A percentile compares a stretch with the other conserved stretches of the same genome.
phyloP scores from a whole-genome alignment of 106 monocot genomes.

The Phalaenopsis equestris region DNA sequence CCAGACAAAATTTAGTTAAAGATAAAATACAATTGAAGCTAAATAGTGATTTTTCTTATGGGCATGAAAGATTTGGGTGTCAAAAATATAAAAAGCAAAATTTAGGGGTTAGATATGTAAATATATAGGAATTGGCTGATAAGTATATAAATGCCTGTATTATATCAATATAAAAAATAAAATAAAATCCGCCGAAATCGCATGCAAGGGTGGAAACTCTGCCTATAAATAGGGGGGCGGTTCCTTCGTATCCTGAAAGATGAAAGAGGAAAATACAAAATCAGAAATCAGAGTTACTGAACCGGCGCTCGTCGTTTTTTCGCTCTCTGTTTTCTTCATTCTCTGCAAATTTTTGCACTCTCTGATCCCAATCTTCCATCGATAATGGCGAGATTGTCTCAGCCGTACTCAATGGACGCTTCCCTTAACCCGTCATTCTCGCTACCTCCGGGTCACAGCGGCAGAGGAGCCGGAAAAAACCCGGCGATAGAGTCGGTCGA shows the following conservation, averaged over 20 bases:
- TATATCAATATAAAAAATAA: no score
- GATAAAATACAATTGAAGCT: no score
- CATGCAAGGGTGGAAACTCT: background rate
- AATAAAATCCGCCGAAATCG: no score
- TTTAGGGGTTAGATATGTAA: no score
- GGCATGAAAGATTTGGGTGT: no score
- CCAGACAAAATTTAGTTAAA: no score
- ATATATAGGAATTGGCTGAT: no score
- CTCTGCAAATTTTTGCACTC: background rate
- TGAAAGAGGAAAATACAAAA: background rate
- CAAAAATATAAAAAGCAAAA: no score
- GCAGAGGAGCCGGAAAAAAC: conserved; percentile 10
- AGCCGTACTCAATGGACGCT: background rate
- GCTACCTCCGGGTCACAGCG: background rate
- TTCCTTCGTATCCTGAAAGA: background rate
- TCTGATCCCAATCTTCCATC: background rate
- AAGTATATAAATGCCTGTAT: no score
- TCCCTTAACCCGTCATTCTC: background rate
- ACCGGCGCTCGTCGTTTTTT: background rate
- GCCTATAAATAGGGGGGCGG: background rate
- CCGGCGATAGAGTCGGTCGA: conserved; percentile 33
- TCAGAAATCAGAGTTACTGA: background rate
- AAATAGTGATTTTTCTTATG: no score
- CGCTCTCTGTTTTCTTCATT: background rate
- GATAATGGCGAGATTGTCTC: background rate